Evolutionary conservation across 805 yeast genomes (phyloP).

Genomic region (Ogataea paradorogensis): DNA sequence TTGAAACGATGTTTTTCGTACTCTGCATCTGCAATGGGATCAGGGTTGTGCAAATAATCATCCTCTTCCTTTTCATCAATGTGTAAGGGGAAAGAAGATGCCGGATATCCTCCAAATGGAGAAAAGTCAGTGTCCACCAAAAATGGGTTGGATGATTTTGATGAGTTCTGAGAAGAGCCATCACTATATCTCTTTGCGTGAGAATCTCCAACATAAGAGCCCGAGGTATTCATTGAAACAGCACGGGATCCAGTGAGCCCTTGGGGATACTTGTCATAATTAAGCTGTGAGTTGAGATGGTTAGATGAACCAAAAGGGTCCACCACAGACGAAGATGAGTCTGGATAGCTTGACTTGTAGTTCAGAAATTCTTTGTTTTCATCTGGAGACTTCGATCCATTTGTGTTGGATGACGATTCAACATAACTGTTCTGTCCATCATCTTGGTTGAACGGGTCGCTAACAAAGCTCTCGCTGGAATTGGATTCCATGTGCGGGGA

Average conservation of each 20-base stretch:
- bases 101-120: slow-evolving; percentile 98
- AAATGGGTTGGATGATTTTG: slow-evolving; percentile 37
- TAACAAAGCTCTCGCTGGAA: slow-evolving; percentile 23
- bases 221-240: slow-evolving; percentile 48
- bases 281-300: slow-evolving; percentile 32
- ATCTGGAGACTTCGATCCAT: slow-evolving; percentile 21
- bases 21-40: slow-evolving; percentile 87
- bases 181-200: slow-evolving; percentile 16
- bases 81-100: slow-evolving; percentile 82
- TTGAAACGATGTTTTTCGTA: slow-evolving; percentile 68
- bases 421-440: slow-evolving; percentile 32
- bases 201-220: slow-evolving; percentile 30
- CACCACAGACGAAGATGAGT: slow-evolving; percentile 29
- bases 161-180: slow-evolving; percentile 21
- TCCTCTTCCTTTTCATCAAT: slow-evolving; percentile 94
- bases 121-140: slow-evolving; percentile 62
- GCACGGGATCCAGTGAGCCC: slow-evolving; percentile 54
- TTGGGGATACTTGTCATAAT: slow-evolving; percentile 67
- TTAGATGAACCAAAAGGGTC: slow-evolving; percentile 32
- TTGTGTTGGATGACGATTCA: slow-evolving; percentile 22
- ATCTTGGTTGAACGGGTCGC: slow-evolving; percentile 33
- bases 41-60: slow-evolving; percentile 94
- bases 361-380: slow-evolving; percentile 22
- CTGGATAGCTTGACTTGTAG: slow-evolving; percentile 25
- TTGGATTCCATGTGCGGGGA: slow-evolving; percentile 33